Conservation (phyloP, 306 rosid species). For the Trifolium subterraneum region DNA sequence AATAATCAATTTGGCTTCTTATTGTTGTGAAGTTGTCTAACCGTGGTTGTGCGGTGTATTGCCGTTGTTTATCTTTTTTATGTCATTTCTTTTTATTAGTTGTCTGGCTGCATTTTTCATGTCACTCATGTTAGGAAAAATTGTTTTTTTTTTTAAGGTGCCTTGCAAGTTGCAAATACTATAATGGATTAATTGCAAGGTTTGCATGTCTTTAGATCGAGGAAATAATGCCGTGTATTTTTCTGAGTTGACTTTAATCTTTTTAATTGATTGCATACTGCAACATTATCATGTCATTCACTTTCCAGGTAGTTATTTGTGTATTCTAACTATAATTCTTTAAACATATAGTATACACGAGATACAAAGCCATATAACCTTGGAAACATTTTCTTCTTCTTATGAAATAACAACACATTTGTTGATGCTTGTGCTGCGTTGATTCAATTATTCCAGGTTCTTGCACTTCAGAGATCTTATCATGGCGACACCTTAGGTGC, state of each 20-base stretch:
- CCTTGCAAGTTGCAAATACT: constrained; percentile 9
- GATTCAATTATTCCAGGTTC: constrained; percentile 67
- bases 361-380: neutral
- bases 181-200: constrained; percentile 17
- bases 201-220: neutral
- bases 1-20: neutral
- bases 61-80: neutral
- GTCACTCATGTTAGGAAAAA: constrained; percentile 18
- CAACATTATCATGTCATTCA: constrained; percentile 7
- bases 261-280: neutral
- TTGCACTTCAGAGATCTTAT: constrained; percentile 88
- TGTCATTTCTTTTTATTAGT: constrained; percentile 13
- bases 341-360: constrained; percentile 29
- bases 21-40: neutral
- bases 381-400: neutral
- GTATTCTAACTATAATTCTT: constrained; percentile 32
- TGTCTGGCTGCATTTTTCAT: constrained; percentile 24
- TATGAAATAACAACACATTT: constrained; percentile 22
- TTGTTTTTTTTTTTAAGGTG: neutral
- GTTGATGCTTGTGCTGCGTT: constrained; percentile 25
- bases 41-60: neutral
- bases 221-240: constrained; percentile 11
- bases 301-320: constrained; percentile 32
- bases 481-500: constrained; percentile 99
- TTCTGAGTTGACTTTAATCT: constrained; percentile 6